Evolutionary conservation across 2,329 filamentous ascomycete genomes (phyloP).

Genomic region (Colletotrichum ledebouriae): DNA sequence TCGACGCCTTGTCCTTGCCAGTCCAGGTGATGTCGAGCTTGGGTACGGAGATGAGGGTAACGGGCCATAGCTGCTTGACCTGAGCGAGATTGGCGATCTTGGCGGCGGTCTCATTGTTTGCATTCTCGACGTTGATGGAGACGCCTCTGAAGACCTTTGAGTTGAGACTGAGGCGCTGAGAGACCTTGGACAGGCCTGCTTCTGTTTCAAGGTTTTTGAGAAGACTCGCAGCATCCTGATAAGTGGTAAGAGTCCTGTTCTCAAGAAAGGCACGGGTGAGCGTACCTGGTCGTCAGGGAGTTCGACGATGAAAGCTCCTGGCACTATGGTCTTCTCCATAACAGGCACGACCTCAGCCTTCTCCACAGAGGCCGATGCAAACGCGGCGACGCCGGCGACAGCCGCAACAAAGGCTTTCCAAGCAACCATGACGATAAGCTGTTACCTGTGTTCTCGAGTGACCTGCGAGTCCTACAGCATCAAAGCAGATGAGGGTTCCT

Average conservation of each 20-base stretch:
- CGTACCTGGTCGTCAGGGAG: constrained; percentile 63
- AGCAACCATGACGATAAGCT: constrained; percentile 13
- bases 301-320: constrained; percentile 67
- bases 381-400: constrained; percentile 13
- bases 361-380: constrained; percentile 13
- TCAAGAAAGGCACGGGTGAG: not conserved
- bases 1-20: constrained; percentile 45
- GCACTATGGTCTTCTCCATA: constrained; percentile 47
- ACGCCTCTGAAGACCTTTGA: constrained; percentile 58
- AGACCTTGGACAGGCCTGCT: constrained; percentile 33
- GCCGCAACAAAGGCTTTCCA: constrained; percentile 25
- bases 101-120: constrained; percentile 56
- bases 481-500: not conserved
- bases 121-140: constrained; percentile 64
- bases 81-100: constrained; percentile 57
- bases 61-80: constrained; percentile 65
- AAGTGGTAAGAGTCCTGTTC: not conserved
- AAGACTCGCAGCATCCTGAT: constrained; percentile 37
- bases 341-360: constrained; percentile 34
- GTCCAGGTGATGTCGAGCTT: constrained; percentile 57
- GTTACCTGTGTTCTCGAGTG: not conserved
- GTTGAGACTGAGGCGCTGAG: constrained; percentile 44
- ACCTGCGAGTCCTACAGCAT: constrained; percentile 2
- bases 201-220: constrained; percentile 32
- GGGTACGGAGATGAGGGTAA: constrained; percentile 59